Conservation (phyloP, 202 grass and related monocot genomes). For the Panicum virgatum region DNA sequence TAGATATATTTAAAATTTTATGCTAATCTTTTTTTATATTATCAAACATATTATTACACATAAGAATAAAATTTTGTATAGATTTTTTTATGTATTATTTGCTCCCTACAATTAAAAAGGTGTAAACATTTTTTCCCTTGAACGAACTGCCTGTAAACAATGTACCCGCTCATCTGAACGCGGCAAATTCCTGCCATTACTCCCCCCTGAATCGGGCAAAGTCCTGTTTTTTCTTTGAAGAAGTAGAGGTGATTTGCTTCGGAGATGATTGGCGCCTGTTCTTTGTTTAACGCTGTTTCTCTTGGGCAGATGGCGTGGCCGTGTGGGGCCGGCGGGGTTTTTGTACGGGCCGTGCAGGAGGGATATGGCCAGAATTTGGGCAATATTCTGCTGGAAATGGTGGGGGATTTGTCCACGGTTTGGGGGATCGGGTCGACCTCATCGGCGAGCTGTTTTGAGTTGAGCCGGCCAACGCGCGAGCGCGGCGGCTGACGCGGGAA, state of each 20-base stretch:
- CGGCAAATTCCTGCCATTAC: background rate
- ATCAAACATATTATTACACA: too few species aligned
- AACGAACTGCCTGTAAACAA: background rate
- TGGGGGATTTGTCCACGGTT: slow-evolving; percentile 20
- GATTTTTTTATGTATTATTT: too few species aligned
- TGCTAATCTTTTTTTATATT: too few species aligned
- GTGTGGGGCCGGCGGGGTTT: background rate
- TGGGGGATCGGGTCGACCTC: background rate
- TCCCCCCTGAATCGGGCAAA: too few species aligned
- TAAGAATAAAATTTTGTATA: too few species aligned
- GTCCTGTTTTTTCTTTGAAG: slow-evolving; percentile 5
- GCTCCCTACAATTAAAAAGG: too few species aligned
- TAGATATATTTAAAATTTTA: too few species aligned
- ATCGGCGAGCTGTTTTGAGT: background rate
- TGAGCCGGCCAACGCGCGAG: slow-evolving; percentile 7
- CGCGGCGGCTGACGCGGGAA: background rate
- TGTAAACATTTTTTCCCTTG: background rate
- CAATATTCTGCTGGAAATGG: background rate
- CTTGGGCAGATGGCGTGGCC: background rate
- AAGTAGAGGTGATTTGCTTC: background rate
- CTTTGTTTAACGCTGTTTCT: too few species aligned
- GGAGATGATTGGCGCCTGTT: background rate
- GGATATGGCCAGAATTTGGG: slow-evolving; percentile 27
- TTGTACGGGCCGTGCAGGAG: background rate
- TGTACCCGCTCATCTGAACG: background rate